phyloP scores from a whole-genome alignment of 1,139 yeast genomes.

The Debaryomyces sp. region DNA sequence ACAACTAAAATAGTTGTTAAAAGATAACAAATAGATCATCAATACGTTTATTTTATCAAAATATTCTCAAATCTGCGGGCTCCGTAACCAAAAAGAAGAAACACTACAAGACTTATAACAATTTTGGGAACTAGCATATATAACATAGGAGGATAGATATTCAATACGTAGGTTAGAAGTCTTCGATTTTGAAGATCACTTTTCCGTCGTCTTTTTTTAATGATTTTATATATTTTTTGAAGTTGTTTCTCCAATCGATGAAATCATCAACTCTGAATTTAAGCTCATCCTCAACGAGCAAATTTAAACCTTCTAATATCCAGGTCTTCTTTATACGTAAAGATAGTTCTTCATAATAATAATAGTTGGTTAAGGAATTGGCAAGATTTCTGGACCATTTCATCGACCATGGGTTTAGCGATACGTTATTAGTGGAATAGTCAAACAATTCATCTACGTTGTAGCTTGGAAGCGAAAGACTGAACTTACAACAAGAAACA shows the following conservation, averaged over 20 bases:
- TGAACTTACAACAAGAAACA: slow-evolving; percentile 42
- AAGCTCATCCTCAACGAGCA: slow-evolving; percentile 30
- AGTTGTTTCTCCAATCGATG: slow-evolving; percentile 44
- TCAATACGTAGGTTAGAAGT: slow-evolving; percentile 26
- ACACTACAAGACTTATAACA: background rate
- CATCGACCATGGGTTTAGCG: slow-evolving; percentile 31
- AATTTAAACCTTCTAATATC: slow-evolving; percentile 36
- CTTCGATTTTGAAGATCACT: slow-evolving; percentile 40
- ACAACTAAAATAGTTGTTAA: background rate
- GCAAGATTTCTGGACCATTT: slow-evolving; percentile 37
- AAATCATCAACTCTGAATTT: slow-evolving; percentile 34
- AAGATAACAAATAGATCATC: background rate
- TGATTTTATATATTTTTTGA: slow-evolving; percentile 26
- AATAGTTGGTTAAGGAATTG: slow-evolving; percentile 35
- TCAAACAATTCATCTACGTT: slow-evolving; percentile 32
- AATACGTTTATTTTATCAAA: background rate
- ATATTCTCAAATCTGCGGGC: background rate
- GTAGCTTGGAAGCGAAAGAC: slow-evolving; percentile 36
- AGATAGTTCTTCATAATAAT: slow-evolving; percentile 39
- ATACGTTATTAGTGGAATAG: slow-evolving; percentile 16
- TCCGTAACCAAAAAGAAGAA: background rate
- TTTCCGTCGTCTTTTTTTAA: slow-evolving; percentile 38
- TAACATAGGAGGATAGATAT: background rate
- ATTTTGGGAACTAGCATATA: background rate
- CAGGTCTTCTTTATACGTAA: slow-evolving; percentile 30